A percentile compares a stretch with the other conserved stretches of the same genome.
phyloP scores from a whole-genome alignment of 2,329 filamentous ascomycete species.

The Colletotrichum scovillei region DNA sequence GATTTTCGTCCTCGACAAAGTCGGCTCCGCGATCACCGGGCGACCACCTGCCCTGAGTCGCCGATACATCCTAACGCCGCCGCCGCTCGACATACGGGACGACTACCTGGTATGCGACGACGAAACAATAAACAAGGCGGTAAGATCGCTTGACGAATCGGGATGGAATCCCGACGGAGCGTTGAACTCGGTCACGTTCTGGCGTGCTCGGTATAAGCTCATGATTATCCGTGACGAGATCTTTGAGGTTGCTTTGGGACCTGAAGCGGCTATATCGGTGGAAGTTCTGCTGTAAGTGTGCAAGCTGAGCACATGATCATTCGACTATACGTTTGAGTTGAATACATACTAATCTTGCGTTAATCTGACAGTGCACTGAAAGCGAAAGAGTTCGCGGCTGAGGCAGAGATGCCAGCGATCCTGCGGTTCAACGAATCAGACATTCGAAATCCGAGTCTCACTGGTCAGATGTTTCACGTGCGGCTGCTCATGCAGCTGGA shows the following conservation, averaged over 20 bases:
- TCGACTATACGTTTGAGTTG: too few species aligned
- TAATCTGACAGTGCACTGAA: slow-evolving; percentile 46
- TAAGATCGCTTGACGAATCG: slow-evolving; percentile 54
- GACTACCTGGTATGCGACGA: slow-evolving; percentile 57
- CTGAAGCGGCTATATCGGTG: slow-evolving; percentile 43
- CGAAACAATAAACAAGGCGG: slow-evolving; percentile 49
- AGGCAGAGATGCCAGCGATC: slow-evolving; percentile 49
- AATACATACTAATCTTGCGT: background rate
- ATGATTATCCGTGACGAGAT: slow-evolving; percentile 67
- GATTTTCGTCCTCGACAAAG: slow-evolving; percentile 60
- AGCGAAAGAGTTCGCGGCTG: slow-evolving; percentile 44
- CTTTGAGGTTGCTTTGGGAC: slow-evolving; percentile 65
- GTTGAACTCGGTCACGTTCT: slow-evolving; percentile 56
- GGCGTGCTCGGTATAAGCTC: slow-evolving; percentile 59
- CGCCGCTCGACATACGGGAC: slow-evolving; percentile 66
- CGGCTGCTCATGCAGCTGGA: slow-evolving; percentile 60
- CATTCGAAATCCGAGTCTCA: slow-evolving; percentile 45
- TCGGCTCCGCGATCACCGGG: slow-evolving; percentile 62
- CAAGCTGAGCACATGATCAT: background rate
- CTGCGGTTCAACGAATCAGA: slow-evolving; percentile 52
- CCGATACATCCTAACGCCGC: slow-evolving; percentile 63
- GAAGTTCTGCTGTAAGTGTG: slow-evolving; percentile 1
- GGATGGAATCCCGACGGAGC: slow-evolving; percentile 63
- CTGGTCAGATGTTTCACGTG: slow-evolving; percentile 50
- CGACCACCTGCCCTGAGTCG: slow-evolving; percentile 64